These are phyloP conservation scores for Xylariaceae sp. DNA, from an alignment of 2,329 filamentous ascomycete species.

Conservation along the genomic window DNA sequence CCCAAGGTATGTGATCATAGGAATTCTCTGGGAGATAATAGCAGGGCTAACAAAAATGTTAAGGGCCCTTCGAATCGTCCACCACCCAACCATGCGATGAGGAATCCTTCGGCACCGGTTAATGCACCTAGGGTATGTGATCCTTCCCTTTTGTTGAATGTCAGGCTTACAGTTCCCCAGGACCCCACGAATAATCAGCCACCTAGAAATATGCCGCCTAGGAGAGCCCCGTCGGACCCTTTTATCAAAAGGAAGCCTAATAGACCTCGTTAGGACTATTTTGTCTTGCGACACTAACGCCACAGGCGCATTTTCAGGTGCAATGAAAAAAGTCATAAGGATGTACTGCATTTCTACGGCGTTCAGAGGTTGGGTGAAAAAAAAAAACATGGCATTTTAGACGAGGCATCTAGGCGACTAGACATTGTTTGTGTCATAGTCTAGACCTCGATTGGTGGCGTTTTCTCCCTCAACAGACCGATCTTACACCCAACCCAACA, in stretches of 20 bases:
- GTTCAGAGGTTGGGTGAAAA: conserved; percentile 5
- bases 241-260: conserved; percentile 30
- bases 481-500: neutral
- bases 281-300: neutral
- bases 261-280: conserved; percentile 18
- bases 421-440: neutral
- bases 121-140: conserved; percentile 16
- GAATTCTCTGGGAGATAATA: neutral
- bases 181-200: conserved; percentile 22
- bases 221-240: conserved; percentile 20
- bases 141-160: neutral
- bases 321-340: neutral
- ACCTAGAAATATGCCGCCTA: conserved; percentile 17
- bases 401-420: neutral
- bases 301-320: conserved; percentile 1
- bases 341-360: conserved; percentile 13
- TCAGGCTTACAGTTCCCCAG: conserved; percentile 20
- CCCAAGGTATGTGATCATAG: conserved; percentile 13
- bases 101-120: conserved; percentile 1
- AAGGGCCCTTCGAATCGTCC: conserved; percentile 23
- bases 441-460: conserved; percentile 2
- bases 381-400: neutral
- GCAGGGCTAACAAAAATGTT: conserved; percentile 15
- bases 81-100: conserved; percentile 16
- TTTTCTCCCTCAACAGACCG: neutral